Evolutionary conservation across 2,329 filamentous ascomycete genomes (phyloP), one percentile per base, ranked within the genome.

Genomic region (Nemania bipapillata): DNA sequence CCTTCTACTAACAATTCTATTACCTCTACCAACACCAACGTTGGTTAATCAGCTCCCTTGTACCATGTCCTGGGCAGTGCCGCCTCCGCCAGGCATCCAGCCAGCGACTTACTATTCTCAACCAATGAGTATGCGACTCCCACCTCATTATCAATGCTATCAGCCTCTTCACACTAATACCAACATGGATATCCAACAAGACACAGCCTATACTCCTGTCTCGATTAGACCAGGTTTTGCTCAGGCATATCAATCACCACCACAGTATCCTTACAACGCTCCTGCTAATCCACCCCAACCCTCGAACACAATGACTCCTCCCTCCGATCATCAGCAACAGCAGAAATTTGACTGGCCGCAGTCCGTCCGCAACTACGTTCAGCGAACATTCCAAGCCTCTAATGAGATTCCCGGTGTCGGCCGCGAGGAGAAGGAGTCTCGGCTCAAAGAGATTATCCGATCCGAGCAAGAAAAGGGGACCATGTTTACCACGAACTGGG

Each of bases 281-380:
- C 72, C 76, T 78, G 71, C 77, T 78, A 79, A 78, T 79, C 70
- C 76, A 71, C 71, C 72, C 60, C 77, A 71, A 73, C 75, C 72
- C 70, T 76, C 71, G 66, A 73, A 66, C 69, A 72, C 60, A 67
- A 77, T 66, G 73, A 73, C 66, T 66, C 73, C 77, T 71, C 72
- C 77, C 72, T 72, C 74, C 69, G 78, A 81, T 70, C 79, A 83
- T 26, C 79, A 81, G 71, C 79, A 74, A 77, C 82, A 74, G 77
- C 82, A 85, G 77, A 92, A 91, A 83, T 90, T 91, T 75, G 89
- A 91, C 74, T 98, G 93, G 91, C 90, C 94, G 35, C 84, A 88
- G 50, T 88, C 91, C n/a, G 93, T 98, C 68, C 92, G 94, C 74
- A 85, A 87, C 73, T 98, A 97, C 82, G 95, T 98, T 35, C 91